Percentiles rank a stretch among this genome's conserved stretches.
Conservation (phyloP, 352 stramenopile genomes). For the Globisporangium solare region DNA sequence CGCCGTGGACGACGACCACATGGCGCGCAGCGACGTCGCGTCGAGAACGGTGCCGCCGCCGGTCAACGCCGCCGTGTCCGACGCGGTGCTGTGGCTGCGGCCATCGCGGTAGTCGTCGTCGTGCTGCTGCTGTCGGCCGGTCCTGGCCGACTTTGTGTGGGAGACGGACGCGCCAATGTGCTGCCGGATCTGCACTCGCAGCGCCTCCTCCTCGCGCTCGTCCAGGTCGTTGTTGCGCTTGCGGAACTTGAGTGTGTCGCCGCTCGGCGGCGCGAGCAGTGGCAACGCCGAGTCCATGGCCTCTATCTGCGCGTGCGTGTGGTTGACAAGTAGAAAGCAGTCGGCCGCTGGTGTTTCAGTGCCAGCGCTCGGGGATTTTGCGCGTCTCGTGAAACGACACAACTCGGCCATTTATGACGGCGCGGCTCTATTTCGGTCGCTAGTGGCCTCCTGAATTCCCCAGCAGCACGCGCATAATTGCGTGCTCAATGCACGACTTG, state of each 20-base stretch:
- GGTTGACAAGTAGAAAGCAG: too few relatives aligned
- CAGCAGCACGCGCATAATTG: too few relatives aligned
- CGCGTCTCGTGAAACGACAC: too few relatives aligned
- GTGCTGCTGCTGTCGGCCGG: not conserved
- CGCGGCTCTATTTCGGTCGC: too few relatives aligned
- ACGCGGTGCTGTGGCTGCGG: slow-evolving; percentile 9
- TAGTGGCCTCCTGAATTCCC: too few relatives aligned
- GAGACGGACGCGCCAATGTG: slow-evolving; percentile 24
- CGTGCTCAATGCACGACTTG: too few relatives aligned
- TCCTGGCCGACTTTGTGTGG: slow-evolving; percentile 6
- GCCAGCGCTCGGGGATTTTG: too few relatives aligned
- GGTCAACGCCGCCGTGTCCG: slow-evolving; percentile 18
- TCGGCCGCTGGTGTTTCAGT: slow-evolving; percentile 7
- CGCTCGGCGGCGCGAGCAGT: slow-evolving; percentile 28
- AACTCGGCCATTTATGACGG: too few relatives aligned
- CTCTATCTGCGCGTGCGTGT: too few relatives aligned
- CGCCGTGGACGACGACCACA: slow-evolving; percentile 20
- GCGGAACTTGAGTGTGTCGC: slow-evolving; percentile 32
- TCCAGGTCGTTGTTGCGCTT: slow-evolving; percentile 44
- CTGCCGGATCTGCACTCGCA: slow-evolving; percentile 41
- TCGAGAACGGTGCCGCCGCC: not conserved
- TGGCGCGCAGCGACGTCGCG: slow-evolving; percentile 14
- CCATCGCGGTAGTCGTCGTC: slow-evolving; percentile 9
- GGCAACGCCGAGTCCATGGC: slow-evolving; percentile 18
- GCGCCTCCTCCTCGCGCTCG: slow-evolving; percentile 37